Base-by-base conservation (phyloP, 1,139 yeast species). In the Zygoascus sp. region DNA sequence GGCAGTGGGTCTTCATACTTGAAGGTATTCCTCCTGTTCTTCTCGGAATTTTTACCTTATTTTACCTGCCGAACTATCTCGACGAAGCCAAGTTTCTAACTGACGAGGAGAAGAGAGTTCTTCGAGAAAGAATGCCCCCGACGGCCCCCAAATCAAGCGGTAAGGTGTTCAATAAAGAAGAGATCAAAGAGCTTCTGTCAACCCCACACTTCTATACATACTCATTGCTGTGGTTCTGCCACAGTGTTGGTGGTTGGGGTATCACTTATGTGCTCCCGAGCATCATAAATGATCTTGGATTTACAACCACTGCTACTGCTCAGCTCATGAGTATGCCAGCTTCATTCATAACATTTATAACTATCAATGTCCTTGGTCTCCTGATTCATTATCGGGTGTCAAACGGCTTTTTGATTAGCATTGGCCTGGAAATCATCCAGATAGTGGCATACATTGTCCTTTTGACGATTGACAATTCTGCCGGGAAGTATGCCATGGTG, bases 1-100 rank as follows among this genome's bases (percentile, higher is more conserved):
- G 85, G 85, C 66, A 77, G 61, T 80, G 83, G 83, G 67, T 80
- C 44, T 66, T 79, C 45, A 67, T 80, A 44, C 63, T 80, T 39
- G 83, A 79, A 56, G 83, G 83, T n/a, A 61, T 70, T 5, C 62
- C 72, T 21, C 77, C 83, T 9, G 68, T 73, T 40, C 74, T 75
- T 1, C 70, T 77, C 51, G 80, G 79, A 0, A 45, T 72, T 10
- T 50, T 71, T 19, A 69, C 78, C 25, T 77, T 65, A 55, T 73
- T 75, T 54, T 60, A 74, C 2, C 63, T 80, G n/a, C 36, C 25
- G n/a, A 42, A 45, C 13, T 37, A 19, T 13, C 48, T 45, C 6
- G 36, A 17, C 13, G 35, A 21, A 47, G 70, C 77, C 22, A 66
- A 70, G 47, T 77, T 78, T 62, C 67, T 79, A 50, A 70, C 63